phyloP scores from a whole-genome alignment of 2,329 filamentous ascomycete species.

The Colletotrichum sp. region DNA sequence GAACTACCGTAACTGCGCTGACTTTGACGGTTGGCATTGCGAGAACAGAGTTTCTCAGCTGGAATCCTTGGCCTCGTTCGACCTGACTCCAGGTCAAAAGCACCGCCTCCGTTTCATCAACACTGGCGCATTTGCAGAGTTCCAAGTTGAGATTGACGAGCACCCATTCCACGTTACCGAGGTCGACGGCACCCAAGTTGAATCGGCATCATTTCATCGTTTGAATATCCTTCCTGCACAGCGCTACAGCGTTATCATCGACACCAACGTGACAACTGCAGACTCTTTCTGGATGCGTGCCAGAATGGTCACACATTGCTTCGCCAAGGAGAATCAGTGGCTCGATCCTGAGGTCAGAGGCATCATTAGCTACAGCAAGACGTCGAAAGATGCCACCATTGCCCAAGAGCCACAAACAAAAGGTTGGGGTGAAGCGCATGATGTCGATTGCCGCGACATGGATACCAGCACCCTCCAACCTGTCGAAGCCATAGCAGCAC shows the following conservation, averaged over 20 bases:
- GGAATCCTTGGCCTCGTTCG: conserved; percentile 33
- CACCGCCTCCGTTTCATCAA: conserved; percentile 75
- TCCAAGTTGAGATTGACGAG: conserved; percentile 74
- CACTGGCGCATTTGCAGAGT: conserved; percentile 73
- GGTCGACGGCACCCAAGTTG: conserved; percentile 72
- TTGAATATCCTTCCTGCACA: conserved; percentile 74
- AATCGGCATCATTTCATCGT: conserved; percentile 62
- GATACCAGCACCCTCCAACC: conserved; percentile 53
- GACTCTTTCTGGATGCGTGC: conserved; percentile 70
- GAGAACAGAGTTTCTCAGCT: conserved; percentile 32
- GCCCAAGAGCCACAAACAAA: conserved; percentile 40
- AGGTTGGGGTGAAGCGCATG: conserved; percentile 54
- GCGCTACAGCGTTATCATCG: conserved; percentile 71
- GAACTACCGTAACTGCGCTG: conserved; percentile 36
- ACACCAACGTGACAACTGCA: conserved; percentile 58
- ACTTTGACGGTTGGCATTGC: conserved; percentile 47
- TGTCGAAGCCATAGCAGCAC: conserved; percentile 37
- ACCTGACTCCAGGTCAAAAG: conserved; percentile 56
- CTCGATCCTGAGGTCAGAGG: conserved; percentile 35
- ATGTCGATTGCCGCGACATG: conserved; percentile 57
- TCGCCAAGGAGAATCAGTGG: conserved; percentile 33
- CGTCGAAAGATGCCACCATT: neutral
- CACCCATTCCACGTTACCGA: conserved; percentile 71
- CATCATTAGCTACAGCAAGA: conserved; percentile 33
- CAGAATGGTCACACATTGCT: conserved; percentile 45